A percentile compares a stretch with the other conserved stretches of the same genome.
Conservation (phyloP, 2,329 filamentous ascomycete genomes). For the Beauveria sp. region DNA sequence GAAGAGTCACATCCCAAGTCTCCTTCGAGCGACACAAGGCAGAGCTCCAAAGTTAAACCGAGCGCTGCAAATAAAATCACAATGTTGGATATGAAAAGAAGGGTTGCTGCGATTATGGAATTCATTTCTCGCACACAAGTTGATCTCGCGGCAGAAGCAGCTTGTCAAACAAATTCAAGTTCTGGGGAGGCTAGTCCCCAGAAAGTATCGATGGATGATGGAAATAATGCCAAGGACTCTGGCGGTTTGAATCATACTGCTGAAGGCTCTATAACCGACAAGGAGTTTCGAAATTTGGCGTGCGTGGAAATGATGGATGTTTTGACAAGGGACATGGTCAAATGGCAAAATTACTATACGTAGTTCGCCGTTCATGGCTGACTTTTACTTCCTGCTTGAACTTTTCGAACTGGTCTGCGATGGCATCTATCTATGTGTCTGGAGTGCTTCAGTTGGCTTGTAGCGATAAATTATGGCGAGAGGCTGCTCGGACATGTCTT, state of each 20-base stretch:
- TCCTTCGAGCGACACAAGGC: slow-evolving; percentile 41
- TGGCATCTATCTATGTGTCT: not conserved
- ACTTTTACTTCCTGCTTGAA: not conserved
- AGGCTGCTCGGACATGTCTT: not conserved
- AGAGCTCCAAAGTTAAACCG: slow-evolving; percentile 43
- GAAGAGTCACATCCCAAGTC: slow-evolving; percentile 32
- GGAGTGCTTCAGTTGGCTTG: not conserved
- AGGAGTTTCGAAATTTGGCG: slow-evolving; percentile 66
- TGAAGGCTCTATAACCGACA: slow-evolving; percentile 16
- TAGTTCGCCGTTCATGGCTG: slow-evolving; percentile 14
- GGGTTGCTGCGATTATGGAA: slow-evolving; percentile 76
- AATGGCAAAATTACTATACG: slow-evolving; percentile 72
- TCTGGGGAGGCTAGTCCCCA: slow-evolving; percentile 34
- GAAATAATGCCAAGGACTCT: slow-evolving; percentile 1
- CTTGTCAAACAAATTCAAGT: slow-evolving; percentile 29
- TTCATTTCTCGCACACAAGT: slow-evolving; percentile 86
- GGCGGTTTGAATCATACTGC: slow-evolving; percentile 6
- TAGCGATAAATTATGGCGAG: not conserved
- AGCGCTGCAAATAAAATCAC: slow-evolving; percentile 61
- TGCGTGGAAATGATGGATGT: slow-evolving; percentile 89
- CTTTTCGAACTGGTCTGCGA: not conserved
- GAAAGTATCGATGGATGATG: slow-evolving; percentile 22
- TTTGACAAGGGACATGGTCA: slow-evolving; percentile 69
- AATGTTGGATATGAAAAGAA: slow-evolving; percentile 81
- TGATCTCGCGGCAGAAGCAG: slow-evolving; percentile 65